phyloP scores from a whole-genome alignment of 1,284 basidiomycete genomes.

The Ganoderma lingzhi region DNA sequence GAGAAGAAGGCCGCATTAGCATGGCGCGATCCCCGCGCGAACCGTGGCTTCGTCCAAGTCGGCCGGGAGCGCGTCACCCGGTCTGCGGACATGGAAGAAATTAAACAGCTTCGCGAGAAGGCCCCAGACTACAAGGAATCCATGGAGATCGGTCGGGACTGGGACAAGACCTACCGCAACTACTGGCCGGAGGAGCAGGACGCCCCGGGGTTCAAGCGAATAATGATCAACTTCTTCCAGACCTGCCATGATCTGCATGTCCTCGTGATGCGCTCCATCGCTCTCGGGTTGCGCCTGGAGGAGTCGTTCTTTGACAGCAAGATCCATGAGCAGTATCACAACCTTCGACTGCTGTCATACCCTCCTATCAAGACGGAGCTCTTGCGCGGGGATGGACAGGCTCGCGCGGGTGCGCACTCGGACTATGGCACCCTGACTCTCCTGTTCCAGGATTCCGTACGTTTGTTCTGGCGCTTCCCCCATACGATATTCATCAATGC shows the following conservation, averaged over 20 bases:
- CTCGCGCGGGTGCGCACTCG: slow-evolving; percentile 85
- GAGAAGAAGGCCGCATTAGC: slow-evolving; percentile 72
- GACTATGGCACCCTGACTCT: slow-evolving; percentile 89
- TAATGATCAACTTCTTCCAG: slow-evolving; percentile 80
- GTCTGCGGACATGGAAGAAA: slow-evolving; percentile 74
- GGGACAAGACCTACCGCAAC: slow-evolving; percentile 79
- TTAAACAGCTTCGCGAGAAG: slow-evolving; percentile 71
- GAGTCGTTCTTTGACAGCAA: slow-evolving; percentile 79
- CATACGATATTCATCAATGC: not conserved
- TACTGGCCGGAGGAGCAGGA: slow-evolving; percentile 77
- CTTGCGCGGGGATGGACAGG: slow-evolving; percentile 71
- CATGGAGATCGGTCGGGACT: slow-evolving; percentile 88
- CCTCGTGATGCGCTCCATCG: slow-evolving; percentile 82
- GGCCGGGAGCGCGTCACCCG: slow-evolving; percentile 87
- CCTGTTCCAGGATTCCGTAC: slow-evolving; percentile 82
- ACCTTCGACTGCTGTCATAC: slow-evolving; percentile 79
- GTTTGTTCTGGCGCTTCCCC: slow-evolving; percentile 28
- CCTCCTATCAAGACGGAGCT: slow-evolving; percentile 69
- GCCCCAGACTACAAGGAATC: slow-evolving; percentile 85
- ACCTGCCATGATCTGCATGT: slow-evolving; percentile 80
- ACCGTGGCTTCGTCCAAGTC: slow-evolving; percentile 82
- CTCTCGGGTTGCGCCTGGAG: slow-evolving; percentile 76
- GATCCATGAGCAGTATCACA: slow-evolving; percentile 80
- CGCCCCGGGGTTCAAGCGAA: slow-evolving; percentile 71
- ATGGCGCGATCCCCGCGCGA: slow-evolving; percentile 85